Evolutionary conservation across 306 rosid species (phyloP).

Genomic region (Abrus precatorius): DNA sequence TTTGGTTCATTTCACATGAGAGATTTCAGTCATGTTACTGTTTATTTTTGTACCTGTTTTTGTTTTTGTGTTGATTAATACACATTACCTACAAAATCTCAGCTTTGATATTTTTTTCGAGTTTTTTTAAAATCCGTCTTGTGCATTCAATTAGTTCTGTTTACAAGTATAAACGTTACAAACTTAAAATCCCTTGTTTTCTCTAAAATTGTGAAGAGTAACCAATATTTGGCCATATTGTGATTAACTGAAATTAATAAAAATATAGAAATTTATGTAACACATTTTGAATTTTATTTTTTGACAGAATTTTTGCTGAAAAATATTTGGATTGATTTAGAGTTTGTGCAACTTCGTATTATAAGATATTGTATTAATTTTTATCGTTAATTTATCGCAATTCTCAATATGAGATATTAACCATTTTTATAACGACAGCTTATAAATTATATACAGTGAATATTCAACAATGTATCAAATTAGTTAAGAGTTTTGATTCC

Average conservation of each 20-base stretch:
- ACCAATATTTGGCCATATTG: background rate
- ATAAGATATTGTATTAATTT: background rate
- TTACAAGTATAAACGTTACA: background rate
- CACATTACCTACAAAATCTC: background rate
- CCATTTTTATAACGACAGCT: background rate
- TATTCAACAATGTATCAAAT: background rate
- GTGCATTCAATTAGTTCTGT: background rate
- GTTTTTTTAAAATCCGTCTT: background rate
- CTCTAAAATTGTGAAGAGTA: background rate
- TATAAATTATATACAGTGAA: background rate
- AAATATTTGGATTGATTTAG: background rate
- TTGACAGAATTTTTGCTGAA: background rate
- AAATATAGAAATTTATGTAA: background rate
- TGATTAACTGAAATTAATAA: background rate
- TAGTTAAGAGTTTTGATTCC: background rate
- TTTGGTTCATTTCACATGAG: background rate
- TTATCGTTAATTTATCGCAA: background rate
- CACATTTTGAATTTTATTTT: background rate
- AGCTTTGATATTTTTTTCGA: background rate
- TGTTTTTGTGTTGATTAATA: background rate
- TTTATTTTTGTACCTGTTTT: no score
- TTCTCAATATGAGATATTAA: background rate
- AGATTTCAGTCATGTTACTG: background rate
- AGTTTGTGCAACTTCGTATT: background rate
- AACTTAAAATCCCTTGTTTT: background rate